Evolutionary conservation across 257 asterid species (phyloP), one percentile per base, ranked within the genome.

Genomic region (Rehmannia glutinosa): DNA sequence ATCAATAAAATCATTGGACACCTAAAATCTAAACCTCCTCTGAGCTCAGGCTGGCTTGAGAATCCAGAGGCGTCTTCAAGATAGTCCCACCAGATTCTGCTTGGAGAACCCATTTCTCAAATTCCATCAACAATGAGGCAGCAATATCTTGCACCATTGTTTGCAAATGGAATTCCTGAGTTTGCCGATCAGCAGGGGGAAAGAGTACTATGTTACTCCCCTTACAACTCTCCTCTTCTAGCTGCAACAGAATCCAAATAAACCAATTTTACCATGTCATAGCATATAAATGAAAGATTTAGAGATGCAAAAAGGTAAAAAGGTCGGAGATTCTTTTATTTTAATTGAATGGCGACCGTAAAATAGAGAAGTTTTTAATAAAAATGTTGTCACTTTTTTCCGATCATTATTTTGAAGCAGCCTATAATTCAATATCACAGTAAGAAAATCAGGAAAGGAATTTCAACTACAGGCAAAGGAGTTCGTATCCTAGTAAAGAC

Each of bases 121-220:
- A 93, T 73, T 93, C 93, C 97, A 93, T 93, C 84, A 93, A 73
- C 82, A 93, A 68, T 23, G 94, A 84, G 73, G 97, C 97, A 52
- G 95, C 98, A 64, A 93, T 84, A 80, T 93, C 98, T 76, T 93
- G 98, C 87, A 93, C 82, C 98, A 93, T 93, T 13, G 98, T 93
- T 60, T 83, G 98, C 71, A 93, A 75, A 81, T 93, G 98, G 74
- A 87, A 85, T 79, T 93, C 95, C 82, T 87, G 97, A 20, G 98
- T 93, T 62, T 83, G 97, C 41, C 85, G 75, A 84, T 93, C 98
- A 35, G 98, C 98, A 2, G 98, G 98, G 20, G 98, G 98, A 61
- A 93, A 87, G 76, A 93, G 70, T 57, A 90, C 82, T 49, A 93
- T 72, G 79, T 84, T 89, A 70, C 89, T 82, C 53, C 96, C 94